Conservation (phyloP, 805 yeast species). For the Starmerella tilneyi region DNA sequence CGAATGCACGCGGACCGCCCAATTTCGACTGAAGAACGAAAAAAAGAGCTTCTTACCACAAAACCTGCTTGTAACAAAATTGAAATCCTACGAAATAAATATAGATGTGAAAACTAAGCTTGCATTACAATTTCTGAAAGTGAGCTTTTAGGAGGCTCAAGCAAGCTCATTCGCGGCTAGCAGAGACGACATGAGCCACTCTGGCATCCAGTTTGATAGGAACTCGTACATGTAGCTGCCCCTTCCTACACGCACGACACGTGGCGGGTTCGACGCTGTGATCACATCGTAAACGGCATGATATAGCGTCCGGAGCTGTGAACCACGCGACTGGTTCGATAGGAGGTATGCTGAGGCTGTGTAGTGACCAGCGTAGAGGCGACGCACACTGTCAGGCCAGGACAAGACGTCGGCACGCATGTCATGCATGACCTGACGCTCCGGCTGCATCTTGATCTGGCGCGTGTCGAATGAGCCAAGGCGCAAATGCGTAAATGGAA, state of each 20-base stretch:
- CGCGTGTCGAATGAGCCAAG: slow-evolving; percentile 41
- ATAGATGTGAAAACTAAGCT: neutral
- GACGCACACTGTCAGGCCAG: slow-evolving; percentile 35
- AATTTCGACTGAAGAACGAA: neutral
- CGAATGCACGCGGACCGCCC: neutral
- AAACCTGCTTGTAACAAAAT: neutral
- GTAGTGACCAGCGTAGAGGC: slow-evolving; percentile 32
- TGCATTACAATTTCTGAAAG: neutral
- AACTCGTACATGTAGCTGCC: slow-evolving; percentile 30
- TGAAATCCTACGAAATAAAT: neutral
- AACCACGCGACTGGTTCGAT: slow-evolving; percentile 28
- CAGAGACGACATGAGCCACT: slow-evolving; percentile 22
- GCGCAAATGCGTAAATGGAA: slow-evolving; percentile 38
- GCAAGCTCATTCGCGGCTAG: slow-evolving; percentile 4
- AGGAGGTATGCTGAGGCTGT: slow-evolving; percentile 29
- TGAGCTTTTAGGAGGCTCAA: neutral
- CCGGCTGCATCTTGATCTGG: slow-evolving; percentile 10
- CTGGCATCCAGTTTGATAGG: slow-evolving; percentile 28
- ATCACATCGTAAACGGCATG: slow-evolving; percentile 29
- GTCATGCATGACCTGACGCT: slow-evolving; percentile 28
- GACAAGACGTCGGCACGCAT: slow-evolving; percentile 35
- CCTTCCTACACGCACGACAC: slow-evolving; percentile 30
- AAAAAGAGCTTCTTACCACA: neutral
- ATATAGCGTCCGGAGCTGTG: slow-evolving; percentile 28
- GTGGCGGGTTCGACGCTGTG: slow-evolving; percentile 24